Evolutionary conservation across 768 basidiomycete genomes (phyloP).

Genomic region (Dictyophora rubrovolvata): DNA sequence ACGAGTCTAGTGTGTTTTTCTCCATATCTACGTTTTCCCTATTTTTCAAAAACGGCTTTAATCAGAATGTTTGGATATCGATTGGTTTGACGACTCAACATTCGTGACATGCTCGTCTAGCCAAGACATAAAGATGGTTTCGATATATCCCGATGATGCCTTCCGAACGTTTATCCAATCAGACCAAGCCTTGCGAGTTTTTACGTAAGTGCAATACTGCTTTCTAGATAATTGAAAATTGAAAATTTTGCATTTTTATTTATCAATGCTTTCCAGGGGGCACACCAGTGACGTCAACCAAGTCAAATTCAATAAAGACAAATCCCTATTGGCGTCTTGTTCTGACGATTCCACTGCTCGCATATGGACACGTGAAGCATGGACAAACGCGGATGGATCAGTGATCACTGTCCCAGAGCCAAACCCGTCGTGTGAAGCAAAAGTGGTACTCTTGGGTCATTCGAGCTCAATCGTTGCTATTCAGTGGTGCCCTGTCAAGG

Average conservation of each 20-base stretch:
- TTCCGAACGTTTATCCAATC: slow-evolving; percentile 56
- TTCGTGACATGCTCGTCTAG: slow-evolving; percentile 74
- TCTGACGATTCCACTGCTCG: slow-evolving; percentile 74
- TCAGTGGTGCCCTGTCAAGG: slow-evolving; percentile 53
- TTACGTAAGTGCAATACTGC: neutral
- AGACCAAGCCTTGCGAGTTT: neutral
- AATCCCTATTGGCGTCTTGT: slow-evolving; percentile 65
- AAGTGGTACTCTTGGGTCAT: slow-evolving; percentile 50
- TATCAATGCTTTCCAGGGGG: slow-evolving; percentile 34
- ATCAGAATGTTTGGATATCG: slow-evolving; percentile 69
- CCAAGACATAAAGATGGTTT: slow-evolving; percentile 48
- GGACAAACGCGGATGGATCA: slow-evolving; percentile 7
- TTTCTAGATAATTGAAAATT: neutral
- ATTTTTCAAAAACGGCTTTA: neutral
- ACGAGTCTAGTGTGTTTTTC: slow-evolving; percentile 48
- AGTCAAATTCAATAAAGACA: slow-evolving; percentile 55
- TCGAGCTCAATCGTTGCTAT: slow-evolving; percentile 52
- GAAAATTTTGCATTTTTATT: neutral
- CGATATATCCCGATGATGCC: slow-evolving; percentile 40
- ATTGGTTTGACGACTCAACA: slow-evolving; percentile 62
- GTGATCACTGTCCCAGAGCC: slow-evolving; percentile 21
- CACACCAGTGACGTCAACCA: slow-evolving; percentile 73
- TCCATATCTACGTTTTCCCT: neutral
- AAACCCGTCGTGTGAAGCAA: slow-evolving; percentile 29
- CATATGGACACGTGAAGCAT: slow-evolving; percentile 54